Conservation (phyloP, 2,329 filamentous ascomycete genomes). For the Cadophora gregata region DNA sequence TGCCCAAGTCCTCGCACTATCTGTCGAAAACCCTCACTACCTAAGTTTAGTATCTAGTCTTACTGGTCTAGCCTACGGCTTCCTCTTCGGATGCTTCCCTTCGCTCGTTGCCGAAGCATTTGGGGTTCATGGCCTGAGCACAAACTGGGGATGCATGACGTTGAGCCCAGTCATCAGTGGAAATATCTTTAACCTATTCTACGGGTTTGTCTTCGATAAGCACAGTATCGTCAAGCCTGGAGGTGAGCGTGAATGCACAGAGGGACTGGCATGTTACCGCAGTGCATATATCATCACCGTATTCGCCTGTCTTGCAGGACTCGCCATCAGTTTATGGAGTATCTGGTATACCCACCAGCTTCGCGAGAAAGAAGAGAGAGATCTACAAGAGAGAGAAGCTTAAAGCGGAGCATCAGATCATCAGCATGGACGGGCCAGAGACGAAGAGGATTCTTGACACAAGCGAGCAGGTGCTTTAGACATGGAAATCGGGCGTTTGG, state of each 20-base stretch:
- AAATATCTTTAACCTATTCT: slow-evolving; percentile 92
- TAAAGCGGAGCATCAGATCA: neutral
- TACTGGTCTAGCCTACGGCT: slow-evolving; percentile 89
- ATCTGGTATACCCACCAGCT: slow-evolving; percentile 51
- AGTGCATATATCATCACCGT: slow-evolving; percentile 83
- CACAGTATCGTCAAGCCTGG: slow-evolving; percentile 73
- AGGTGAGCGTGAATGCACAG: slow-evolving; percentile 75
- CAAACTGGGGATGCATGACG: slow-evolving; percentile 98
- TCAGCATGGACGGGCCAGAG: neutral
- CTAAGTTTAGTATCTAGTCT: slow-evolving; percentile 81
- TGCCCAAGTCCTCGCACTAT: slow-evolving; percentile 79
- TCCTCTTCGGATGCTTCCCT: slow-evolving; percentile 92
- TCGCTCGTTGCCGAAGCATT: slow-evolving; percentile 90
- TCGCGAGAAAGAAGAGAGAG: slow-evolving; percentile 36
- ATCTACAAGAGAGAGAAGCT: slow-evolving; percentile 31
- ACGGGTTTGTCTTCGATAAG: slow-evolving; percentile 81
- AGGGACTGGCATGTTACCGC: slow-evolving; percentile 82
- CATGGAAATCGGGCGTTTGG: neutral
- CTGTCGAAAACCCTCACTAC: slow-evolving; percentile 76
- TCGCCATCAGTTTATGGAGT: slow-evolving; percentile 72
- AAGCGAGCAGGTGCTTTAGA: neutral
- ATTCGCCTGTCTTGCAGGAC: slow-evolving; percentile 70
- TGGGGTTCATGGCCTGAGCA: slow-evolving; percentile 84
- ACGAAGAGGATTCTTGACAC: neutral
- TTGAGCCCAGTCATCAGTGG: slow-evolving; percentile 85